phyloP scores from a whole-genome alignment of 2,329 filamentous ascomycete genomes.

The Fusarium subglutinans region DNA sequence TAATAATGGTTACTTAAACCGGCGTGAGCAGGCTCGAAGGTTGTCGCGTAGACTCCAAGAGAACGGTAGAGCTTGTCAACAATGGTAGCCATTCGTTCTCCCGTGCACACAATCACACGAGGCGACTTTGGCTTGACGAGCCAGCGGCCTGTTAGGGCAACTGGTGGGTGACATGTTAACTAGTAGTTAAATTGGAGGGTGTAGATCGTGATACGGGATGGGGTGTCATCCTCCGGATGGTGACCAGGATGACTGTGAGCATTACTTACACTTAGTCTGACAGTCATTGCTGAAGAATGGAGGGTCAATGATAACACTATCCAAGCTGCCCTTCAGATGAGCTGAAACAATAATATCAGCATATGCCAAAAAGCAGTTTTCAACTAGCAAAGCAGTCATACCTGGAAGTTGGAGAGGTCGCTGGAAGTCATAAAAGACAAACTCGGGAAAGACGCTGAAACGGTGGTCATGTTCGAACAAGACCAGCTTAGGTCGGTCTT shows the following conservation, averaged over 20 bases:
- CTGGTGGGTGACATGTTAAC: conserved; percentile 53
- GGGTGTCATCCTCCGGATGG: neutral
- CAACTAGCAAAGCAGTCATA: conserved; percentile 39
- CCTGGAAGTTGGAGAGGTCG: conserved; percentile 72
- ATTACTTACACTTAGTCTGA: conserved; percentile 73
- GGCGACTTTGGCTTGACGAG: conserved; percentile 60
- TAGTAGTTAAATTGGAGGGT: conserved; percentile 10
- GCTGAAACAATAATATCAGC: conserved; percentile 43
- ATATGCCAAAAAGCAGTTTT: neutral
- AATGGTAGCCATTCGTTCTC: conserved; percentile 76
- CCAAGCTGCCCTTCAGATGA: conserved; percentile 69
- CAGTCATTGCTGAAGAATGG: conserved; percentile 84
- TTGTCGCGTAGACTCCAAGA: conserved; percentile 70
- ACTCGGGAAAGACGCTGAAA: conserved; percentile 79
- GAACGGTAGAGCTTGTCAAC: conserved; percentile 73
- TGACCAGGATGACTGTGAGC: neutral
- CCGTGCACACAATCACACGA: conserved; percentile 75
- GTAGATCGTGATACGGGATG: neutral
- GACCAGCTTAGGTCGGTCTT: conserved; percentile 63
- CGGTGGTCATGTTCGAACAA: conserved; percentile 80
- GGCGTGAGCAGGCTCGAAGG: conserved; percentile 74
- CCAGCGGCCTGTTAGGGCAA: conserved; percentile 79
- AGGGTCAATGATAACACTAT: conserved; percentile 79
- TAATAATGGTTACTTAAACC: conserved; percentile 83
- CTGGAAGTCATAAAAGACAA: conserved; percentile 78